Evolutionary conservation across 2,329 filamentous ascomycete species (phyloP), one percentile per base, ranked within the genome.

Genomic region (Aspergillus niger): DNA sequence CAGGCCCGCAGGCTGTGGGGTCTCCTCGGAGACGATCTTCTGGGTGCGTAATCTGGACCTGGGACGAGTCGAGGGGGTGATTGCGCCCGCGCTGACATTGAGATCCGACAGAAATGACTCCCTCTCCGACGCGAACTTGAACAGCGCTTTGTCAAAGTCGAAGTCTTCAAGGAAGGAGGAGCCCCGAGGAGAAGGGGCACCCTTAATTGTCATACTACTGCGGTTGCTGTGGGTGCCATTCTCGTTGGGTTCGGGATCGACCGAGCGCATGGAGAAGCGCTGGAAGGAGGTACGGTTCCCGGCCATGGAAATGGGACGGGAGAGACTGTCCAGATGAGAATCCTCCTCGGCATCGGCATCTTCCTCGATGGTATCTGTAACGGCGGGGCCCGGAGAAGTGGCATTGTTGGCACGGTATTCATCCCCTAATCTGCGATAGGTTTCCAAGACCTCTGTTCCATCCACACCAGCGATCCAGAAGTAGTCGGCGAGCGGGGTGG

Each of bases 61-160:
- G 24, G 89, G 86, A 59, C 88, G 82, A 59, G 85, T 60, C 70
- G 77, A 80, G 67, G 90, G 86, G 24, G 90, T 83, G 65, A 91
- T 90, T 43, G 91, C 90, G 41, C 93, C 92, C 22, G 93, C 92
- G 66, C 86, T 91, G 74, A 98, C 92, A 67, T 89, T 92, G 57
- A 98, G 84, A 74, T 99, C 95, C 65, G 96, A 91, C 55, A 98
- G 81, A 70, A 99, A 99, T 62, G 89, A 90, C 70, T 99, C 95
- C 65, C 95, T 85, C 80, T 98, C 94, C n/a, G 89, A 90, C 49
- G 95, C 92, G 75, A 99, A 99, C 79, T 97, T 98, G 70, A 92
- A 81, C 67, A 99, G 83, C 26, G 95, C 94, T 72, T 91, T 89
- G 74, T 98, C 95, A 71, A 99, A 99, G 76, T 98, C 95, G 71